A percentile compares a stretch with the other conserved stretches of the same genome.
phyloP scores from a whole-genome alignment of 2,329 filamentous ascomycete genomes.

The Penicillium sp. region DNA sequence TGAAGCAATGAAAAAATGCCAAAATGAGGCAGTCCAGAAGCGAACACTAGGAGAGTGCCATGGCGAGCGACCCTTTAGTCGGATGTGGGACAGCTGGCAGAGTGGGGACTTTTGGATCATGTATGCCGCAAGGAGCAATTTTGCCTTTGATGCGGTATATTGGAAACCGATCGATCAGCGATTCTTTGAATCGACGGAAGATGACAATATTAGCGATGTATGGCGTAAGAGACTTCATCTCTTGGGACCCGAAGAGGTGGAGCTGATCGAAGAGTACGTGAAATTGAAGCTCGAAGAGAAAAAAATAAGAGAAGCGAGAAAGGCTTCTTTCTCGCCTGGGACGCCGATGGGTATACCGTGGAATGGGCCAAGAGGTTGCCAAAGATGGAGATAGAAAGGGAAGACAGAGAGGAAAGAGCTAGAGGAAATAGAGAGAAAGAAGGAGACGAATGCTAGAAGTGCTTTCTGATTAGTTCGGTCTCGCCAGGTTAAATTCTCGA shows the following conservation, averaged over 20 bases:
- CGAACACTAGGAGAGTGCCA: not conserved
- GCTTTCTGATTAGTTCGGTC: too few relatives aligned
- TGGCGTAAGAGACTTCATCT: constrained; percentile 9
- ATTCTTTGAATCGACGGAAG: constrained; percentile 1
- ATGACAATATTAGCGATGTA: constrained; percentile 4
- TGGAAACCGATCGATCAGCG: constrained; percentile 10
- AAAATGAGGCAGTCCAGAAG: constrained; percentile 5
- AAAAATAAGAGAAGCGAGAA: not conserved
- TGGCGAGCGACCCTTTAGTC: constrained; percentile 8
- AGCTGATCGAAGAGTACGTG: constrained; percentile 6
- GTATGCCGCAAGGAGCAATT: constrained; percentile 16
- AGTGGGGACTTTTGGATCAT: not conserved
- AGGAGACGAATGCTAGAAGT: too few relatives aligned
- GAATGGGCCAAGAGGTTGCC: not conserved
- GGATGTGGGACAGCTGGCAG: not conserved
- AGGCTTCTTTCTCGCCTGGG: constrained; percentile 9
- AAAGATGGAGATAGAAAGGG: too few relatives aligned
- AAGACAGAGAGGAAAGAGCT: too few relatives aligned
- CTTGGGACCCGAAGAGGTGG: constrained; percentile 2
- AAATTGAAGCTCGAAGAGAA: constrained; percentile 6
- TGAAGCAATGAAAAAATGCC: constrained; percentile 11
- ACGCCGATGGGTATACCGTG: constrained; percentile 10
- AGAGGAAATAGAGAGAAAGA: too few relatives aligned
- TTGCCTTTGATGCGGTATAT: constrained; percentile 22
- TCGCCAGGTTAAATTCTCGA: too few relatives aligned